Evolutionary conservation across 129 eudicot genomes (phyloP).

Genomic region (Flaveria robusta): DNA sequence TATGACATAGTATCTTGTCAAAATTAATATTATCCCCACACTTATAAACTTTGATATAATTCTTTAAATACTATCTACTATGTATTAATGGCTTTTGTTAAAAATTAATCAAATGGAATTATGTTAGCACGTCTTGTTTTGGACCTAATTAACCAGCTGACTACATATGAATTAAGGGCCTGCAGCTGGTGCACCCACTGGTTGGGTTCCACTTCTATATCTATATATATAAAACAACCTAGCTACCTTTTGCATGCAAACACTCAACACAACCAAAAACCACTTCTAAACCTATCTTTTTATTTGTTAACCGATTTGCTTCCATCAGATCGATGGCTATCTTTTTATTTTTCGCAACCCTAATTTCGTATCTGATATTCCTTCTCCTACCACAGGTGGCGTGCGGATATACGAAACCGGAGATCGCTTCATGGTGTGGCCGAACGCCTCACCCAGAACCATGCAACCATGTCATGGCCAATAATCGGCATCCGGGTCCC

Average conservation of each 20-base stretch:
- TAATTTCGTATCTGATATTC: conserved; percentile 25
- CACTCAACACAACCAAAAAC: conserved; percentile 16
- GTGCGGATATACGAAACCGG: conserved; percentile 19
- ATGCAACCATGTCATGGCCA: conserved; percentile 55
- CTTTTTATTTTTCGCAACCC: conserved; percentile 25
- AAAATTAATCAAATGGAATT: conserved; percentile 3
- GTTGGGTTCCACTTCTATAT: conserved; percentile 18
- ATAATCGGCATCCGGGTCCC: conserved; percentile 37
- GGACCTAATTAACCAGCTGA: conserved; percentile 10
- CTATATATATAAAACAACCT: conserved; percentile 37
- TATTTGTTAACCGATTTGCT: not conserved
- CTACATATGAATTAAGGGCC: conserved; percentile 8
- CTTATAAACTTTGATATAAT: no score
- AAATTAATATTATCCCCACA: no score
- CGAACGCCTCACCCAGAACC: conserved; percentile 75
- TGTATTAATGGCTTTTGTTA: not conserved
- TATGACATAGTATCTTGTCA: no score
- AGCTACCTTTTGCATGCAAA: conserved; percentile 26
- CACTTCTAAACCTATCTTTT: not conserved
- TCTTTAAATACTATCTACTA: no score
- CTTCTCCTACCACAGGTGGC: conserved; percentile 34
- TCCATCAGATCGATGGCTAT: conserved; percentile 25
- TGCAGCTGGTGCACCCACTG: not conserved
- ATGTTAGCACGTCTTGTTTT: conserved; percentile 21
- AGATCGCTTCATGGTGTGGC: conserved; percentile 56